Percentiles rank a stretch among this genome's conserved stretches.
phyloP scores from a whole-genome alignment of 1,139 yeast genomes.

The Pichia cactophila region DNA sequence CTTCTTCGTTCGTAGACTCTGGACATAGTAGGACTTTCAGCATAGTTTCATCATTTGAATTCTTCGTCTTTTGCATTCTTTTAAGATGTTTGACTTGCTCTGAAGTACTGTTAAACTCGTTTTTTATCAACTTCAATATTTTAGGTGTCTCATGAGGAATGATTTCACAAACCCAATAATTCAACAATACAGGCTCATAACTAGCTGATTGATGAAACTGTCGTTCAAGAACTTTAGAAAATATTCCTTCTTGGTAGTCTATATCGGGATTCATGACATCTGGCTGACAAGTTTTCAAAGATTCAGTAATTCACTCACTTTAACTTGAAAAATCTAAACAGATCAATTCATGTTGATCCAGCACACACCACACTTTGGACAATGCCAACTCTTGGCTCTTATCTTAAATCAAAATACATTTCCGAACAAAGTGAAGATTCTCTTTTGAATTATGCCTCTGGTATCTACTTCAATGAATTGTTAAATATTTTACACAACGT shows the following conservation, averaged over 20 bases:
- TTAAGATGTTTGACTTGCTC: conserved; percentile 36
- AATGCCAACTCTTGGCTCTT: conserved; percentile 3
- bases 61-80: conserved; percentile 24
- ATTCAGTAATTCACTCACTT: no score
- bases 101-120: conserved; percentile 30
- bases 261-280: conserved; percentile 23
- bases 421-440: background rate
- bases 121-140: conserved; percentile 25
- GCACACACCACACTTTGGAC: background rate
- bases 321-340: no score
- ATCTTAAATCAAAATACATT: background rate
- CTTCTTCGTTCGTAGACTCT: background rate
- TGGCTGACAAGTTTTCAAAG: background rate
- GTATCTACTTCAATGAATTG: conserved; percentile 1
- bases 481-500: background rate
- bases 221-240: conserved; percentile 44
- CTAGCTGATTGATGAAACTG: conserved; percentile 26
- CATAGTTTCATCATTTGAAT: conserved; percentile 25
- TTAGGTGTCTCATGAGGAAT: conserved; percentile 36
- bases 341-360: no score
- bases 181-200: conserved; percentile 32
- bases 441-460: conserved; percentile 8
- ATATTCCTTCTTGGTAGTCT: conserved; percentile 43
- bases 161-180: conserved; percentile 52
- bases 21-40: conserved; percentile 26